These are phyloP conservation scores for Hypoxylon sp. DNA, from an alignment of 2,329 filamentous ascomycete genomes.

Conservation along the genomic window DNA sequence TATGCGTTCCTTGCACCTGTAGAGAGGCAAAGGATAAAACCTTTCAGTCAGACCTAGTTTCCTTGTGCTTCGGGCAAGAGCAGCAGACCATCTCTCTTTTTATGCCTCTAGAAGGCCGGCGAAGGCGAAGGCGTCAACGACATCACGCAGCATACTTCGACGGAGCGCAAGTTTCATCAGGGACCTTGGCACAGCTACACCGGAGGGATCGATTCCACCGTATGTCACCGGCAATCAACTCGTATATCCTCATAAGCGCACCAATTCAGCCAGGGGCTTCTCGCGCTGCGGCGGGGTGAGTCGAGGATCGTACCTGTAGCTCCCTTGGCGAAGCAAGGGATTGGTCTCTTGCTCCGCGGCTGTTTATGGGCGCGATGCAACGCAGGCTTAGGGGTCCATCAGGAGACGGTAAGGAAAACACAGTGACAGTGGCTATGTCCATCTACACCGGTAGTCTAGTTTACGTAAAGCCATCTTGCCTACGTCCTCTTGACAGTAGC, in stretches of 20 bases:
- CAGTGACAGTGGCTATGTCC: background rate
- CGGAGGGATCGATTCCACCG: constrained; percentile 27
- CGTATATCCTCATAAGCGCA: constrained; percentile 5
- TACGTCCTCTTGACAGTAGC: background rate
- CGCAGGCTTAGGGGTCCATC: background rate
- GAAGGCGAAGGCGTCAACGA: background rate
- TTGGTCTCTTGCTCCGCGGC: constrained; percentile 14
- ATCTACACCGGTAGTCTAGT: background rate
- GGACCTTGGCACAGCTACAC: constrained; percentile 8
- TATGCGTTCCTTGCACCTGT: background rate
- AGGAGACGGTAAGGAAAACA: background rate
- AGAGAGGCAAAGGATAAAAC: background rate
- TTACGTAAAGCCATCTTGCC: background rate
- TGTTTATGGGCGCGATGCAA: constrained; percentile 7
- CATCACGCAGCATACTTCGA: background rate
- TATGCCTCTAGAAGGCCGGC: background rate
- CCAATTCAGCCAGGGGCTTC: constrained; percentile 6
- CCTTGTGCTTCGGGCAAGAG: background rate
- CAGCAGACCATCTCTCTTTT: background rate
- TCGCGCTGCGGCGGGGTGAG: constrained; percentile 4
- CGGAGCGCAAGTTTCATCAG: constrained; percentile 6
- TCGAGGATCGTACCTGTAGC: constrained; percentile 5
- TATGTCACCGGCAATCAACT: constrained; percentile 8
- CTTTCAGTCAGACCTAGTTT: background rate
- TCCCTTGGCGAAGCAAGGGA: constrained; percentile 17